phyloP scores from a whole-genome alignment of 2,329 filamentous ascomycete species.

The Phyllosticta ampelicida region DNA sequence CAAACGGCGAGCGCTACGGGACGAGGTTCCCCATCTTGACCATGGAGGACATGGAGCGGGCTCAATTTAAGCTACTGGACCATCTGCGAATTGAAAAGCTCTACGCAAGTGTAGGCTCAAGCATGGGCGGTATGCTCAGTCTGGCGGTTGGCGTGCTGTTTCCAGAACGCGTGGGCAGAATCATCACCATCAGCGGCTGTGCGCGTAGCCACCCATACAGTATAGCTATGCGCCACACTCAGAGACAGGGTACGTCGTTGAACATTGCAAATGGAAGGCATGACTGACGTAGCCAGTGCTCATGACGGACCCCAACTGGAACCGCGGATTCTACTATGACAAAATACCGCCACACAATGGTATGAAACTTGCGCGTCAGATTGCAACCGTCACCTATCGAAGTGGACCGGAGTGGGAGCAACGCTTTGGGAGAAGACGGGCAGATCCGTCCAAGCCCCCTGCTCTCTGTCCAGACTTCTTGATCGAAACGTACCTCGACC shows the following conservation, averaged over 20 bases:
- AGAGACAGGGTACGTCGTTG: conserved; percentile 54
- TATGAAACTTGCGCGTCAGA: conserved; percentile 96
- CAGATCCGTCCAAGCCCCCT: conserved; percentile 75
- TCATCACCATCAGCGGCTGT: conserved; percentile 87
- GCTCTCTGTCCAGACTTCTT: conserved; percentile 95
- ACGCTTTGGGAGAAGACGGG: conserved; percentile 77
- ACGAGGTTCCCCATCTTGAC: conserved; percentile 94
- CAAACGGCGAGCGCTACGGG: conserved; percentile 78
- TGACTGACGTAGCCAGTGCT: conserved; percentile 46
- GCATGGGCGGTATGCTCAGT: conserved; percentile 98
- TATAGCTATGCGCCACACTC: conserved; percentile 96
- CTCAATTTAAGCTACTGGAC: conserved; percentile 85
- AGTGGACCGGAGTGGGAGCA: conserved; percentile 97
- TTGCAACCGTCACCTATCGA: conserved; percentile 93
- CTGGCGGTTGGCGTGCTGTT: conserved; percentile 78
- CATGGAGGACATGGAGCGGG: conserved; percentile 94
- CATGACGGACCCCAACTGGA: conserved; percentile 99
- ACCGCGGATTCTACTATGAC: conserved; percentile 79
- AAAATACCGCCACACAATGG: conserved; percentile 81
- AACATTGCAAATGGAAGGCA: not conserved
- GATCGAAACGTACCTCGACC: conserved; percentile 96
- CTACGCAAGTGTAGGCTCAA: conserved; percentile 86
- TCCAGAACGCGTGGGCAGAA: conserved; percentile 65
- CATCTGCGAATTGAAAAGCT: conserved; percentile 63
- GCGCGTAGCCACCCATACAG: conserved; percentile 93